These are phyloP conservation scores for Fennellomyces sp. DNA, from an alignment of 371 early-diverging fungal genomes.

Conservation along the genomic window DNA sequence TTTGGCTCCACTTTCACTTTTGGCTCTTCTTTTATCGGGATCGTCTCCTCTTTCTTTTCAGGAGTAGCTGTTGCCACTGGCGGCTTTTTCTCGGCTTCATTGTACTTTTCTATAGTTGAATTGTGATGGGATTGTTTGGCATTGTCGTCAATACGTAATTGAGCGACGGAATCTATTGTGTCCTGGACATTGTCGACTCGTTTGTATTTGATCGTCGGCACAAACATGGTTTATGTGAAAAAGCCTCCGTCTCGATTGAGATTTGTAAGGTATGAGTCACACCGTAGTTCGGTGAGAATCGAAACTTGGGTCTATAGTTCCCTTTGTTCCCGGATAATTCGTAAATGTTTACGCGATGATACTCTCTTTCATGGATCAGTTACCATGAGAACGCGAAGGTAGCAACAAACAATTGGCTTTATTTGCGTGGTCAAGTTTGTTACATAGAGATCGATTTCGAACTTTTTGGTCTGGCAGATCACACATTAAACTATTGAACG, in stretches of 20 bases:
- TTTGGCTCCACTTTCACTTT: neutral
- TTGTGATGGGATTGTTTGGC: neutral
- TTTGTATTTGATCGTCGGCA: constrained; percentile 47
- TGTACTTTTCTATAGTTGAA: neutral
- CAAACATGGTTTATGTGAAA: constrained; percentile 29
- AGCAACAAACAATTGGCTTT: no score
- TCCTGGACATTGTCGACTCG: constrained; percentile 26
- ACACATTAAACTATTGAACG: no score
- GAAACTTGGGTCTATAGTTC: no score
- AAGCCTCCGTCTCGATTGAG: neutral
- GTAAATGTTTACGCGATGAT: no score
- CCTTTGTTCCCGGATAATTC: no score
- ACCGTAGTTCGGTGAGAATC: no score
- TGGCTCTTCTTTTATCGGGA: neutral
- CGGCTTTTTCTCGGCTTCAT: neutral
- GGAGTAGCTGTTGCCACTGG: neutral
- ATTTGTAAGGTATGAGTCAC: neutral
- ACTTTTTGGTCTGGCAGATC: no score
- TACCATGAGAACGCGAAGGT: no score
- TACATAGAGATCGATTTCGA: no score
- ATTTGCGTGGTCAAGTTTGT: no score
- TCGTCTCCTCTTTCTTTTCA: neutral
- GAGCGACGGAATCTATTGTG: neutral
- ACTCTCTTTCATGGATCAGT: no score
- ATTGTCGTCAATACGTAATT: neutral